Percentiles rank a stretch among this genome's conserved stretches.
These are phyloP conservation scores for Lolium rigidum DNA, from an alignment of 176 grass and related monocot genomes.

Conservation along the genomic window DNA sequence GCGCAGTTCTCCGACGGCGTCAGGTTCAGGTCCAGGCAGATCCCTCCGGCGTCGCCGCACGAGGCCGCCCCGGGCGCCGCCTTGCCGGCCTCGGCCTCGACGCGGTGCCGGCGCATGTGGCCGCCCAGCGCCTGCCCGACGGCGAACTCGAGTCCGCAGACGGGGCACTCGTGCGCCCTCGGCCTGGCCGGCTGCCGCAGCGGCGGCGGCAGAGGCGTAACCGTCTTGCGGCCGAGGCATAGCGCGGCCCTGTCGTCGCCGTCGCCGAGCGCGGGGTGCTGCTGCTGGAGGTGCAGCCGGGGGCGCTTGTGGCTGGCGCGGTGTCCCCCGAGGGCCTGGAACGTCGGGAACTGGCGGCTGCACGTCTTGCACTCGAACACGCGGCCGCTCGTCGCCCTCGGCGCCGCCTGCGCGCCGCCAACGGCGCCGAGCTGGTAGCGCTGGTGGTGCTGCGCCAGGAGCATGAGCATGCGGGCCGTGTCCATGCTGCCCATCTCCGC, in stretches of 20 bases:
- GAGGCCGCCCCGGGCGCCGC: conserved; percentile 15
- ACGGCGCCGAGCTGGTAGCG: background rate
- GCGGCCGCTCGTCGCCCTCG: conserved; percentile 36
- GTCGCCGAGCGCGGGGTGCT: background rate
- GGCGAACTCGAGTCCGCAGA: conserved; percentile 86
- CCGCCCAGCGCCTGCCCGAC: conserved; percentile 88
- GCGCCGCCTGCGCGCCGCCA: background rate
- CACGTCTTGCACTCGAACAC: conserved; percentile 98
- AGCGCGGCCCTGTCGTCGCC: conserved; percentile 22
- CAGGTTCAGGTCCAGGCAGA: conserved; percentile 78
- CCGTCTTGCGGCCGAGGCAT: conserved; percentile 34
- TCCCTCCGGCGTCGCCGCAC: conserved; percentile 38
- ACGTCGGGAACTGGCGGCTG: conserved; percentile 76
- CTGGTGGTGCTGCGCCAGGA: conserved; percentile 55
- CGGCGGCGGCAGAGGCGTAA: background rate
- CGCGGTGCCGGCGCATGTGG: conserved; percentile 84
- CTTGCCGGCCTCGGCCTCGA: conserved; percentile 36
- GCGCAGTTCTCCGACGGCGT: conserved; percentile 80
- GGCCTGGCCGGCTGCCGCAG: conserved; percentile 41
- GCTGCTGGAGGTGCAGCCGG: conserved; percentile 8
- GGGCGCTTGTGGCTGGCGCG: conserved; percentile 84
- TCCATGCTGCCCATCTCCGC: conserved; percentile 45
- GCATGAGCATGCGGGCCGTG: conserved; percentile 70
- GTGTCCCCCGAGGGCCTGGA: conserved; percentile 96
- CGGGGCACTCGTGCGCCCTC: conserved; percentile 72